Percentiles rank a stretch among this genome's conserved stretches.
Conservation (phyloP, 306 rosid species). For the Fagus sylvatica region DNA sequence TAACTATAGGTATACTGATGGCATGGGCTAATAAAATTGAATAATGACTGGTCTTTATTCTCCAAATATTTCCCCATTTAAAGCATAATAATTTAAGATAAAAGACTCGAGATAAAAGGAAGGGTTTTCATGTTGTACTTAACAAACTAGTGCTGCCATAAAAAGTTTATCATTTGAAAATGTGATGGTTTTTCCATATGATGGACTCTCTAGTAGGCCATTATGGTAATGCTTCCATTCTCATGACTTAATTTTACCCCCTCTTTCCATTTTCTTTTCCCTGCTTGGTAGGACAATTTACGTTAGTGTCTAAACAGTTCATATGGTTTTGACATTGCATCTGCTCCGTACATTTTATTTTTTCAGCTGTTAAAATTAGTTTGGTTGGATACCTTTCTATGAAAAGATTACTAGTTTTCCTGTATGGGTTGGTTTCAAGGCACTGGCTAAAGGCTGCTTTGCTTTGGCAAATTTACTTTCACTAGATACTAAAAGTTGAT, state of each 20-base stretch:
- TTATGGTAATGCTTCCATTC: neutral
- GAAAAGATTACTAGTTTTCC: neutral
- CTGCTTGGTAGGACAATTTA: neutral
- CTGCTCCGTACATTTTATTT: neutral
- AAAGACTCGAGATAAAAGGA: neutral
- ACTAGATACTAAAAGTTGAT: slow-evolving; percentile 22
- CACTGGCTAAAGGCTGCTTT: slow-evolving; percentile 2
- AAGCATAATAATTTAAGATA: neutral
- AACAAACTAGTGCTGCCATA: neutral
- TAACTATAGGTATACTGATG: neutral
- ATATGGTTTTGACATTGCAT: neutral
- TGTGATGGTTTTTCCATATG: neutral
- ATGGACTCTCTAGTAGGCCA: neutral
- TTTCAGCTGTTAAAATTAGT: neutral
- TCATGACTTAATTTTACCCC: neutral
- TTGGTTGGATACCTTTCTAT: neutral
- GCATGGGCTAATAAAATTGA: neutral
- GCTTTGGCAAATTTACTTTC: neutral
- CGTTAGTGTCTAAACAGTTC: neutral
- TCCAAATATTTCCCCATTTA: neutral
- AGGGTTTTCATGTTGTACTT: neutral
- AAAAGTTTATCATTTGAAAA: neutral
- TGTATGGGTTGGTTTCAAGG: neutral
- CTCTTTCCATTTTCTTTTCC: no score
- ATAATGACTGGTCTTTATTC: neutral